Evolutionary conservation across 1,139 yeast species (phyloP).

Genomic region (Taphrina communis): DNA sequence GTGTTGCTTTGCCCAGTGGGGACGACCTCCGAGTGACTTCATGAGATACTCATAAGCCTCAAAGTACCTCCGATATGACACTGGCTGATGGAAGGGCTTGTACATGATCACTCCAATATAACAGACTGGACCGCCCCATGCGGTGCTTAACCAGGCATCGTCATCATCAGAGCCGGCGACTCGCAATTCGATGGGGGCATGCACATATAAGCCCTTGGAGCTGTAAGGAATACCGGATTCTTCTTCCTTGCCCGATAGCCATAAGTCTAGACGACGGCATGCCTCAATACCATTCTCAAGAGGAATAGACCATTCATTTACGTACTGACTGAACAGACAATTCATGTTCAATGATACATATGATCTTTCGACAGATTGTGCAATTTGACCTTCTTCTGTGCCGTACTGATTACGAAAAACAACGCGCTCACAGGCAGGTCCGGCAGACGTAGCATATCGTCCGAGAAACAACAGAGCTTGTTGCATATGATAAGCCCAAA

Average conservation of each 20-base stretch:
- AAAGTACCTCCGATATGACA: constrained; percentile 82
- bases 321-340: constrained; percentile 91
- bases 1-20: constrained; percentile 99
- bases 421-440: constrained; percentile 83
- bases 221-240: constrained; percentile 67
- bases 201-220: constrained; percentile 73
- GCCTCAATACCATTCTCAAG: constrained; percentile 70
- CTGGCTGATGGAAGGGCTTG: constrained; percentile 80
- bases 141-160: constrained; percentile 54
- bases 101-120: constrained; percentile 95
- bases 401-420: constrained; percentile 88
- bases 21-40: constrained; percentile 83
- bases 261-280: constrained; percentile 59
- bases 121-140: constrained; percentile 66
- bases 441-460: constrained; percentile 69
- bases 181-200: constrained; percentile 94
- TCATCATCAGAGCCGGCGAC: constrained; percentile 59
- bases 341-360: constrained; percentile 94
- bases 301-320: constrained; percentile 96
- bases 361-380: constrained; percentile 72
- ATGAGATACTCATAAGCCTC: constrained; percentile 78
- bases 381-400: constrained; percentile 58
- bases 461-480: constrained; percentile 77
- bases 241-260: constrained; percentile 56
- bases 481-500: constrained; percentile 58